Base-by-base conservation (phyloP, 2,329 filamentous ascomycete genomes). In the Fusarium sp. region DNA sequence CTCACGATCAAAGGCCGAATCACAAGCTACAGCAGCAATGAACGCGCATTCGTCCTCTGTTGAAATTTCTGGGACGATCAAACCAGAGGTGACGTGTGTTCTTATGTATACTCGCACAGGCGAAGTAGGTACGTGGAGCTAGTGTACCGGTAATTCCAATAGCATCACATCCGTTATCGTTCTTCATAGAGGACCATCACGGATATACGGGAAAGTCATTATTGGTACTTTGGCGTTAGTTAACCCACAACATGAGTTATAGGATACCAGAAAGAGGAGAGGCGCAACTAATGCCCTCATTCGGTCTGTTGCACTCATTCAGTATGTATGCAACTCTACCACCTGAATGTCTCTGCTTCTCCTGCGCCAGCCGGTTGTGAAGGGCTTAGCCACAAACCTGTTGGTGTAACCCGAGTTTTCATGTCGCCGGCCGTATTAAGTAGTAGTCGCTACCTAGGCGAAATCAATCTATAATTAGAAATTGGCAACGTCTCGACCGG, bases 381-480 rank as follows among this genome's bases (percentile, higher is more conserved):
- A 44, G 54, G 41, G 33, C 42, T 33, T 37, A 38, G 48, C 12
- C 63, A 66, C 23, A 57, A 33, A 49, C 51, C 44, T 31, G 31
- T 38, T 60, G 39, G 59, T 69, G 59, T 48, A 69, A 69, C 66
- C 64, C 64, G 46, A 35, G 51, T 35, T 63, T 62, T 52, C 48
- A 68, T 68, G 49, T 54, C 51, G 51, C 54, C 16, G 15, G 41
- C 44, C 42, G 33, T 35, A 31, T 35, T 31, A 15, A 23, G 52
- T 56, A 27, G 27, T 44, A 49, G 41, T 63, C 64, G 66, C 64
- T 58, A 64, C 39, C 45, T 33, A 61, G 56, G 48, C 60, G 52
- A 73, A 61, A 57, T 68, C 54, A 58, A 58, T 19, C 58, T 73
- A 73, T 73, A 71, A 56, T 73, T 73, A 73, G 66, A 52, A 25